These are phyloP conservation scores for Athelia sp. DNA, from an alignment of 1,284 basidiomycete species.

Conservation along the genomic window DNA sequence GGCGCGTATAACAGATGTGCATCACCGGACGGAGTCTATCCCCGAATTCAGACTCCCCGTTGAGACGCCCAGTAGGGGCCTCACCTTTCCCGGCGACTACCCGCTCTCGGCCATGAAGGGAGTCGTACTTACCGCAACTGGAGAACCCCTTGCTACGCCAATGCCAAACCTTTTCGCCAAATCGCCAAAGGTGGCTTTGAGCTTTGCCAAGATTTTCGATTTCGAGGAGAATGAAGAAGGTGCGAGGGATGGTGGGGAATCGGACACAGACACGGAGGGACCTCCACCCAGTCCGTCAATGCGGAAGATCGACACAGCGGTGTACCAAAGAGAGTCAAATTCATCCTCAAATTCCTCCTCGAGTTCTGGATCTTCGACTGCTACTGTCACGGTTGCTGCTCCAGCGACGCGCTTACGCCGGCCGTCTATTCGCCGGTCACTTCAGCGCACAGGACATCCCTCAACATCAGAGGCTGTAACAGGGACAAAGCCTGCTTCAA, in stretches of 20 bases:
- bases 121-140: conserved; percentile 70
- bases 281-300: conserved; percentile 7
- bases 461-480: neutral
- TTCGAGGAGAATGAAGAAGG: conserved; percentile 39
- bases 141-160: conserved; percentile 65
- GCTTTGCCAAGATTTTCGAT: conserved; percentile 73
- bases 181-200: conserved; percentile 61
- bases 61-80: conserved; percentile 36
- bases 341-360: neutral
- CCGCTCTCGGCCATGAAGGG: conserved; percentile 73
- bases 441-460: conserved; percentile 6
- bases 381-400: conserved; percentile 8
- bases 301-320: conserved; percentile 1
- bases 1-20: conserved; percentile 32
- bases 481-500: neutral
- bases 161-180: conserved; percentile 56
- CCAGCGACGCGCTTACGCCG: conserved; percentile 24
- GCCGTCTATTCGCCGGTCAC: conserved; percentile 24
- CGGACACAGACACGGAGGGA: conserved; percentile 15
- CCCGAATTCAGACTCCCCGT: conserved; percentile 10
- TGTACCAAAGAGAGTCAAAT: neutral
- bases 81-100: conserved; percentile 24
- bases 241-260: conserved; percentile 19
- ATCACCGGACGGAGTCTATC: conserved; percentile 11
- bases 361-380: neutral